A percentile compares a stretch with the other conserved stretches of the same genome.
These are phyloP conservation scores for Tephrocybe rancida DNA, from an alignment of 768 basidiomycete genomes.

Conservation along the genomic window DNA sequence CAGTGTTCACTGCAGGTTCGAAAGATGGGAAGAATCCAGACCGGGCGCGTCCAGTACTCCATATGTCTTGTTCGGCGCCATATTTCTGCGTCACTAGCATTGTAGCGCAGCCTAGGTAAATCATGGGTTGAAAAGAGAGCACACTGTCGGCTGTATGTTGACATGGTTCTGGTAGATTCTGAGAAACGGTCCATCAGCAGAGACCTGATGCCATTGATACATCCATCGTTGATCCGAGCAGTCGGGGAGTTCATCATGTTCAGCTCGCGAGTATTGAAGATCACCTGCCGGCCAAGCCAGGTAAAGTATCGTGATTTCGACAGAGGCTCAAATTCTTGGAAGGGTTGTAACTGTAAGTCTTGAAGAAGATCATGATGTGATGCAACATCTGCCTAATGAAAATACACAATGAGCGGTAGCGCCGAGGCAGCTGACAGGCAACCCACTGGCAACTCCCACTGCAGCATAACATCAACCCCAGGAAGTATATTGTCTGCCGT, in stretches of 20 bases:
- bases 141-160: neutral
- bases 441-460: neutral
- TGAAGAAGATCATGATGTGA: conserved; percentile 6
- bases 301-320: neutral
- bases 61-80: conserved; percentile 20
- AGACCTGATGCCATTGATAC: conserved; percentile 25
- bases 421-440: neutral
- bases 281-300: neutral
- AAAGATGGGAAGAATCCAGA: conserved; percentile 42
- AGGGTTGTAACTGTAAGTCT: conserved; percentile 1
- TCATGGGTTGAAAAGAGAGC: neutral
- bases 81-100: conserved; percentile 14
- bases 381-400: conserved; percentile 14
- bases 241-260: neutral
- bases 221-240: conserved; percentile 23
- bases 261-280: neutral
- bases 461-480: neutral
- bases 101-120: conserved; percentile 13
- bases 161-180: neutral
- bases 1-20: conserved; percentile 26
- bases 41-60: conserved; percentile 28
- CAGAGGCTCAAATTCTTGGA: neutral
- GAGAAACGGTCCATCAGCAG: conserved; percentile 15
- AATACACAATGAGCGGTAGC: conserved; percentile 8
- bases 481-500: neutral